phyloP scores from a whole-genome alignment of 2,329 filamentous ascomycete genomes.

The Diaporthe caulivora region DNA sequence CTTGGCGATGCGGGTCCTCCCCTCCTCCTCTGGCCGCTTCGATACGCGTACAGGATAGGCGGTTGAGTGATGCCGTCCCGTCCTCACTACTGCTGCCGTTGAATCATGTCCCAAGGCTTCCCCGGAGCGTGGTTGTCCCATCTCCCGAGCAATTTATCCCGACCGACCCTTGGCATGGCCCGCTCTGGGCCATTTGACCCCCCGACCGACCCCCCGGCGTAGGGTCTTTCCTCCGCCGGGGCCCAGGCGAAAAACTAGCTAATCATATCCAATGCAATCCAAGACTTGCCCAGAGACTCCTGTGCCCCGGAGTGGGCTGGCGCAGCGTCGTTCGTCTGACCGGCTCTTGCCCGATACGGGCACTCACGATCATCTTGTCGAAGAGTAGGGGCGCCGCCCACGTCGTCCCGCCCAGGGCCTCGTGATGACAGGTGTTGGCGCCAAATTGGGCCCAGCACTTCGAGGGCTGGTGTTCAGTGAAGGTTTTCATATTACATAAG shows the following conservation, averaged over 20 bases:
- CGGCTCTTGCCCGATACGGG: not conserved
- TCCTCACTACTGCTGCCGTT: not conserved
- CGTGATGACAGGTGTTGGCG: slow-evolving; percentile 7
- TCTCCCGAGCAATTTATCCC: slow-evolving; percentile 5
- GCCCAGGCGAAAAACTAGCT: too few relatives aligned
- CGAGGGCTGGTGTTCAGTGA: not conserved
- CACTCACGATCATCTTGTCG: not conserved
- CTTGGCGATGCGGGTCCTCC: not conserved
- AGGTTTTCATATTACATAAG: slow-evolving; percentile 9
- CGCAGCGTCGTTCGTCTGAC: slow-evolving; percentile 1
- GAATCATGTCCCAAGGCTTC: too few relatives aligned
- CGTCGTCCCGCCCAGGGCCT: not conserved
- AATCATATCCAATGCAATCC: too few relatives aligned
- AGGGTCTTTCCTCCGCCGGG: too few relatives aligned
- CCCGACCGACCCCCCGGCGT: too few relatives aligned
- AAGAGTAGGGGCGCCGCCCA: not conserved
- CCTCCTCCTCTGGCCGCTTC: not conserved
- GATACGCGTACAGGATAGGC: not conserved
- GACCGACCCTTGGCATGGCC: slow-evolving; percentile 13
- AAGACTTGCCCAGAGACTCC: not conserved
- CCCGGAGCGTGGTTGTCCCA: not conserved
- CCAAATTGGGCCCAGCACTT: slow-evolving; percentile 2
- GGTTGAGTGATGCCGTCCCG: not conserved
- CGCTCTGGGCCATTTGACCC: not conserved
- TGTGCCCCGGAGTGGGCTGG: not conserved